A percentile compares a stretch with the other conserved stretches of the same genome.
phyloP scores from a whole-genome alignment of 495 filamentous ascomycete species.

The Penicillium manginii region DNA sequence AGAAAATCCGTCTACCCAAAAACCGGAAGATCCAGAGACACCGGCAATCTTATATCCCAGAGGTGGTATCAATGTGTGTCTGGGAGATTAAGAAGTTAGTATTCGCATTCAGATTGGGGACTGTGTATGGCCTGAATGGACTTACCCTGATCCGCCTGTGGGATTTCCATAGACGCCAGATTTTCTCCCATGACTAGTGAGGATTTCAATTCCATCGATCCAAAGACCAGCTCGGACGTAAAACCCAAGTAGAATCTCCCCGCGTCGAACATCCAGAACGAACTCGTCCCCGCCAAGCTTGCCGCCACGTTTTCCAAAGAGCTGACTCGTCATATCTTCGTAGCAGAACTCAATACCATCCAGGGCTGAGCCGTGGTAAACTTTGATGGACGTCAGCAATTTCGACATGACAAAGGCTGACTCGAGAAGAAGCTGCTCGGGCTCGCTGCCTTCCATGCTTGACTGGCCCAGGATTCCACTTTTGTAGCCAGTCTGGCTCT shows the following conservation, averaged over 20 bases:
- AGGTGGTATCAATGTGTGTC: slow-evolving; percentile 87
- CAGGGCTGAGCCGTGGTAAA: slow-evolving; percentile 78
- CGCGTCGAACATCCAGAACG: slow-evolving; percentile 78
- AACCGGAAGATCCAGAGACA: slow-evolving; percentile 76
- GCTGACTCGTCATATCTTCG: slow-evolving; percentile 81
- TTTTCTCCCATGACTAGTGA: slow-evolving; percentile 84
- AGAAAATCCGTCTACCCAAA: slow-evolving; percentile 88
- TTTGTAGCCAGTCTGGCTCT: slow-evolving; percentile 72
- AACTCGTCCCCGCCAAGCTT: slow-evolving; percentile 77
- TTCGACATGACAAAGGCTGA: slow-evolving; percentile 70
- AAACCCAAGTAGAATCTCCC: slow-evolving; percentile 89
- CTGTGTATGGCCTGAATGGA: slow-evolving; percentile 8
- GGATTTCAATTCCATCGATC: slow-evolving; percentile 89
- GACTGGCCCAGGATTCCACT: slow-evolving; percentile 78
- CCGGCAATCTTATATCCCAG: slow-evolving; percentile 88
- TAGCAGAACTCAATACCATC: slow-evolving; percentile 94
- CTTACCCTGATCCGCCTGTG: slow-evolving; percentile 80
- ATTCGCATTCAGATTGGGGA: slow-evolving; percentile 5
- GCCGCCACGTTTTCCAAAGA: slow-evolving; percentile 86
- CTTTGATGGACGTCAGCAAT: slow-evolving; percentile 70
- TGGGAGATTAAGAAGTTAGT: slow-evolving; percentile 38
- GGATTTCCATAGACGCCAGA: slow-evolving; percentile 86
- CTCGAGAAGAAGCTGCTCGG: slow-evolving; percentile 75
- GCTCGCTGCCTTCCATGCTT: slow-evolving; percentile 69
- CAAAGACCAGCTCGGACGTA: slow-evolving; percentile 78